A percentile compares a stretch with the other conserved stretches of the same genome.
phyloP scores from a whole-genome alignment of 2,329 filamentous ascomycete species.

The Thelonectria discophora region DNA sequence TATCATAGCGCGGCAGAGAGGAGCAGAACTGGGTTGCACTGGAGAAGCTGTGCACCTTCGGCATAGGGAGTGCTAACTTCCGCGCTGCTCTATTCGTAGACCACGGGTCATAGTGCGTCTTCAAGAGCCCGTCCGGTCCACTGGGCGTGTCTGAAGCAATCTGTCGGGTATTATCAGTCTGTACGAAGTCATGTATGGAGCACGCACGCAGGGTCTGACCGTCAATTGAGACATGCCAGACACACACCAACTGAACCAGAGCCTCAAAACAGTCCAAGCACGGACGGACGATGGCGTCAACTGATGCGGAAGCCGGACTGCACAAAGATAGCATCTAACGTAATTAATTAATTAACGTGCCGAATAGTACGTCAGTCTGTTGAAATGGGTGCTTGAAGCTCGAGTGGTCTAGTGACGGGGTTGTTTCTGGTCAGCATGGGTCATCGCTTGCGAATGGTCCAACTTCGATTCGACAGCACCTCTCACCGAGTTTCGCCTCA shows the following conservation, averaged over 20 bases:
- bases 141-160: constrained; percentile 20
- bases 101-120: too few species aligned
- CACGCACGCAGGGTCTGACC: constrained; percentile 6
- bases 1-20: too few species aligned
- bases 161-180: neutral
- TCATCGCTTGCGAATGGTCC: constrained; percentile 5
- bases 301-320: constrained; percentile 6
- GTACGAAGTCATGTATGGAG: neutral
- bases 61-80: too few species aligned
- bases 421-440: constrained; percentile 12
- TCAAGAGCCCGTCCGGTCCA: neutral
- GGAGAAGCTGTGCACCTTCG: too few species aligned
- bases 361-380: too few species aligned
- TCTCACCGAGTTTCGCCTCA: neutral
- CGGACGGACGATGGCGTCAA: constrained; percentile 10
- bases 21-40: too few species aligned
- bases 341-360: too few species aligned
- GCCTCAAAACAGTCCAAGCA: neutral
- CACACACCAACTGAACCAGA: constrained; percentile 6
- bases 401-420: too few species aligned
- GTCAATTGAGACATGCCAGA: neutral
- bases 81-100: too few species aligned
- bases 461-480: neutral
- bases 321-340: constrained; percentile 12
- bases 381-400: too few species aligned